Percentiles rank a stretch among this genome's conserved stretches.
These are phyloP conservation scores for Hyparrhenia diplandra DNA, from an alignment of 176 grass and related monocot species.

Conservation along the genomic window DNA sequence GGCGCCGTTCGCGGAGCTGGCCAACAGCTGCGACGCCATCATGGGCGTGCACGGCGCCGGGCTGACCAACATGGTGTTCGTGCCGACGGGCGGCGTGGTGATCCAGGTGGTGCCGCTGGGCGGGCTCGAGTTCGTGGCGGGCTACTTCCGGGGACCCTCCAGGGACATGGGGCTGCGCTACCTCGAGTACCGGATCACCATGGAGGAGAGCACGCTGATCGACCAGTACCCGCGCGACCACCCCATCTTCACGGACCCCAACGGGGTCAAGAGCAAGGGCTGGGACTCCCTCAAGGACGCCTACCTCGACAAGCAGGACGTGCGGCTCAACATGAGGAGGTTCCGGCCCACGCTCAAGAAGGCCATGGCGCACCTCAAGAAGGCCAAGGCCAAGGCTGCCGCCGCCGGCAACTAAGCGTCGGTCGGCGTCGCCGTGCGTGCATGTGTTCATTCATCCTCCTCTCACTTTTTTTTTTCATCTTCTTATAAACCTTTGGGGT, in stretches of 20 bases:
- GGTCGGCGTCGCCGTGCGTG: neutral
- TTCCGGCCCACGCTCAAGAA: constrained; percentile 55
- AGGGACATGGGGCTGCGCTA: constrained; percentile 66
- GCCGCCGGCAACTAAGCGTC: neutral
- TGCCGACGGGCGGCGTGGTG: constrained; percentile 55
- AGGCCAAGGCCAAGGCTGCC: neutral
- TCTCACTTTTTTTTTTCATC: neutral
- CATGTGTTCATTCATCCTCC: neutral
- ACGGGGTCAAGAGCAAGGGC: constrained; percentile 49
- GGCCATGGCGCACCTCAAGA: constrained; percentile 39
- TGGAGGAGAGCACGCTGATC: constrained; percentile 74
- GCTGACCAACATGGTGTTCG: constrained; percentile 89
- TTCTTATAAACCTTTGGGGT: neutral
- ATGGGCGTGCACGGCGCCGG: constrained; percentile 86
- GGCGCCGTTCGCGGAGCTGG: constrained; percentile 45
- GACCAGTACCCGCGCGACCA: constrained; percentile 70
- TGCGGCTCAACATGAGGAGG: constrained; percentile 59
- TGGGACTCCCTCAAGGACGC: constrained; percentile 51
- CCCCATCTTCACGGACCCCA: constrained; percentile 71
- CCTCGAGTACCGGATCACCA: constrained; percentile 70
- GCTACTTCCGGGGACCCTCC: constrained; percentile 56
- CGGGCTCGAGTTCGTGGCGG: constrained; percentile 39
- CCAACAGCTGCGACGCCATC: constrained; percentile 64
- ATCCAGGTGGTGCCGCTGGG: constrained; percentile 88
- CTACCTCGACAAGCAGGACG: constrained; percentile 83